These are phyloP conservation scores for Antrodiella citrinella DNA, from an alignment of 768 basidiomycete genomes.

Conservation along the genomic window DNA sequence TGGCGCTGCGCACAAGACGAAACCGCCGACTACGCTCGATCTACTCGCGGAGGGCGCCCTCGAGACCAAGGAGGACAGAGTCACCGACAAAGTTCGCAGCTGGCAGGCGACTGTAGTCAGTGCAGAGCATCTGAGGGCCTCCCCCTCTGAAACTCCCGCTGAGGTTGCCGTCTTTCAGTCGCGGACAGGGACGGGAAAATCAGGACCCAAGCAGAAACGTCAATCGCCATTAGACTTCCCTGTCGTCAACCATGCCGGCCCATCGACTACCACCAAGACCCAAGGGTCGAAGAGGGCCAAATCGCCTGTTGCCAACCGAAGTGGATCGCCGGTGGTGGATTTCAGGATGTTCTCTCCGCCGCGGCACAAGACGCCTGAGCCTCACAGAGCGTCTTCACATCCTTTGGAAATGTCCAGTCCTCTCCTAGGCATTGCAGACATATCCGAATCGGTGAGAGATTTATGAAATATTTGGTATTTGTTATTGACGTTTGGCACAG, in stretches of 20 bases:
- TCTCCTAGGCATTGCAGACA: slow-evolving; percentile 24
- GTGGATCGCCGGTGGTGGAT: not conserved
- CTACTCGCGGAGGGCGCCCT: not conserved
- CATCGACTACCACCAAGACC: slow-evolving; percentile 3
- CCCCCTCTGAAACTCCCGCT: slow-evolving; percentile 13
- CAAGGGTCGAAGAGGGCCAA: slow-evolving; percentile 3
- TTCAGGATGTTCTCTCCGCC: not conserved
- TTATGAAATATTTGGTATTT: not conserved
- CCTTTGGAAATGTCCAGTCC: slow-evolving; percentile 5
- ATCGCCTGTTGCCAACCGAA: slow-evolving; percentile 1
- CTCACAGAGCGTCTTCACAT: slow-evolving; percentile 1
- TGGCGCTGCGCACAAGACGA: not conserved
- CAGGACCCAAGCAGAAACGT: slow-evolving; percentile 1
- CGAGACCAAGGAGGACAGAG: slow-evolving; percentile 16
- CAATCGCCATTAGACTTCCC: slow-evolving; percentile 33
- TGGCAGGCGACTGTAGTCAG: slow-evolving; percentile 26
- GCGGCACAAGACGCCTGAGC: not conserved
- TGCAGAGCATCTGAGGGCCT: not conserved
- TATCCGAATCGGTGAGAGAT: slow-evolving; percentile 32
- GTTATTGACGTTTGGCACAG: slow-evolving; percentile 19
- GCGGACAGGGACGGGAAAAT: slow-evolving; percentile 6
- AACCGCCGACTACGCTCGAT: not conserved
- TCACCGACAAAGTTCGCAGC: slow-evolving; percentile 27
- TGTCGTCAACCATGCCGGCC: slow-evolving; percentile 29
- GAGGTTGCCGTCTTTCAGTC: not conserved